Conservation (phyloP, 192 early-diverging fungal genomes). For the Linderina pennispora region DNA sequence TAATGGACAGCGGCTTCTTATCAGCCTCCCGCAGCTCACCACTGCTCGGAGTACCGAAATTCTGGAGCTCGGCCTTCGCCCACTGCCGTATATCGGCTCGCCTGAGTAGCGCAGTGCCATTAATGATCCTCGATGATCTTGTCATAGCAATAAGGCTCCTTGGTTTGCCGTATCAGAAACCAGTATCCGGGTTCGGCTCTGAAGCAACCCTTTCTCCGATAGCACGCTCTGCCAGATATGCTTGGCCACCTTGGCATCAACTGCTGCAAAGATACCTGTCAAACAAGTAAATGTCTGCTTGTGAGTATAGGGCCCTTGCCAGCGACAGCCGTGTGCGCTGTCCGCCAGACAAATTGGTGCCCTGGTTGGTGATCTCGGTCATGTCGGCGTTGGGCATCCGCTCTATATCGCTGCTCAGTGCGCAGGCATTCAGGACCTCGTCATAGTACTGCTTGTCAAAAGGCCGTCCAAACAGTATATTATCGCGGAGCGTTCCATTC, state of each 20-base stretch:
- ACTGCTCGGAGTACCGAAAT: too few relatives aligned
- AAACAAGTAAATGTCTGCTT: slow-evolving; percentile 70
- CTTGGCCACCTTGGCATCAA: slow-evolving; percentile 58
- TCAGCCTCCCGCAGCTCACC: too few relatives aligned
- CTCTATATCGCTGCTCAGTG: slow-evolving; percentile 53
- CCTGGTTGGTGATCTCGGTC: slow-evolving; percentile 48
- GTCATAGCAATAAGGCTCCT: too few relatives aligned
- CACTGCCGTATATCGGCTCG: too few relatives aligned
- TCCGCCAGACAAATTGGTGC: slow-evolving; percentile 32
- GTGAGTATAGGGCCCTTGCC: slow-evolving; percentile 65
- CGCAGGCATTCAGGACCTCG: slow-evolving; percentile 51
- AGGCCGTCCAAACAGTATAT: slow-evolving; percentile 60
- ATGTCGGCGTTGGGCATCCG: slow-evolving; percentile 52
- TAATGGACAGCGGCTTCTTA: too few relatives aligned
- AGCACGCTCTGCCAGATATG: slow-evolving; percentile 61
- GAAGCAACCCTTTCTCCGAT: slow-evolving; percentile 18
- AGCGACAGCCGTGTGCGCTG: slow-evolving; percentile 55
- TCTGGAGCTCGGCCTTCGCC: too few relatives aligned
- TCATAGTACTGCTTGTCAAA: slow-evolving; percentile 51
- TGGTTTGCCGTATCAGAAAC: too few relatives aligned
- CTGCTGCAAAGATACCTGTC: slow-evolving; percentile 77
- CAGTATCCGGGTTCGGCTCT: slow-evolving; percentile 39
- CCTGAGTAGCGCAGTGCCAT: too few relatives aligned
- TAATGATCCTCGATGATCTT: too few relatives aligned
- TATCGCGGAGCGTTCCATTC: slow-evolving; percentile 64